Percentiles rank a stretch among this genome's conserved stretches.
Evolutionary conservation across 1,284 basidiomycete species (phyloP).

Genomic region (Naganishia cerealis): DNA sequence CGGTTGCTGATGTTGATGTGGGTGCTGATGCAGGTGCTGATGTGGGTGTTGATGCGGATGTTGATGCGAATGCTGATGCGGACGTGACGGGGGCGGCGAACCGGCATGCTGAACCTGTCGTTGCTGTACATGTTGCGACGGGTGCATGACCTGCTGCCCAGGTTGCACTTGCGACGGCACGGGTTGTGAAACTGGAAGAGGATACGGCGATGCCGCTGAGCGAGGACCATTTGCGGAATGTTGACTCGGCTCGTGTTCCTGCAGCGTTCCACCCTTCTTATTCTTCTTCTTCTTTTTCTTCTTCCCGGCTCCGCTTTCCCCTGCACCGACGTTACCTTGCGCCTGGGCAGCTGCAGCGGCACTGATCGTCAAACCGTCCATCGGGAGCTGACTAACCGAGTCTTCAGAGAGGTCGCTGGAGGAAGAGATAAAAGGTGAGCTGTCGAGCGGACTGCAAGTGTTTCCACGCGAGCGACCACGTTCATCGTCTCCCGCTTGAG

Average conservation of each 20-base stretch:
- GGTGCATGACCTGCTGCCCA: constrained; percentile 35
- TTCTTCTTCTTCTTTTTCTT: constrained; percentile 62
- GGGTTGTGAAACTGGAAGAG: constrained; percentile 34
- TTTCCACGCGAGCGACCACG: too few relatives aligned
- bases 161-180: constrained; percentile 38
- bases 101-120: constrained; percentile 6
- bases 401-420: constrained; percentile 32
- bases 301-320: constrained; percentile 45
- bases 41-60: constrained; percentile 3
- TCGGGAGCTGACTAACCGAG: constrained; percentile 26
- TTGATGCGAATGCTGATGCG: constrained; percentile 2
- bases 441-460: not conserved
- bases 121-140: constrained; percentile 18
- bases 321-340: not conserved
- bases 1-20: constrained; percentile 15
- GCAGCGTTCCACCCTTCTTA: constrained; percentile 49
- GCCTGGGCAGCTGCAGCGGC: constrained; percentile 21
- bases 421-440: not conserved
- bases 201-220: constrained; percentile 34
- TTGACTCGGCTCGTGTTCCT: constrained; percentile 46
- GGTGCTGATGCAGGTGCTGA: constrained; percentile 43
- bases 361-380: constrained; percentile 28
- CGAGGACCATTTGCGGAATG: constrained; percentile 46
- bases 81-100: constrained; percentile 1
- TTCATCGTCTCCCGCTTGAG: too few relatives aligned